A percentile compares a stretch with the other conserved stretches of the same genome.
These are phyloP conservation scores for Thymus mandschuricus DNA, from an alignment of 257 asterid species.

Conservation along the genomic window DNA sequence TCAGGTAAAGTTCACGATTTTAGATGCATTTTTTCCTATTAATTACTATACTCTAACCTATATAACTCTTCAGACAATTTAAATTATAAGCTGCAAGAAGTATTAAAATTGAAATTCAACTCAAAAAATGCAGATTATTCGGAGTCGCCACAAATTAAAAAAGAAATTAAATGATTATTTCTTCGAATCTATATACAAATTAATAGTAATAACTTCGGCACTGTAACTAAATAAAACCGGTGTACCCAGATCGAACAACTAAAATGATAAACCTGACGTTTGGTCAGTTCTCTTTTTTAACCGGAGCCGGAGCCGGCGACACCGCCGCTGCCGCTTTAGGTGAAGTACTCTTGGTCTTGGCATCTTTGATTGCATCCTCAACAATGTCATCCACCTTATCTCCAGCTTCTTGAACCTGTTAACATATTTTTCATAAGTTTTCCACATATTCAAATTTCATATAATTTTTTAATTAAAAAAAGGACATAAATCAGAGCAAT, in stretches of 20 bases:
- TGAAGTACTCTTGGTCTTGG: background rate
- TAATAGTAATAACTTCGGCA: background rate
- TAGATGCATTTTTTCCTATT: too few relatives aligned
- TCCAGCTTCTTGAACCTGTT: constrained; percentile 56
- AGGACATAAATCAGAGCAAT: too few relatives aligned
- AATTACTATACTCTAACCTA: too few relatives aligned
- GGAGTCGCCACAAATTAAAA: background rate
- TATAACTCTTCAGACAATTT: too few relatives aligned
- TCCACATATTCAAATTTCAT: background rate
- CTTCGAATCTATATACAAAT: constrained; percentile 22
- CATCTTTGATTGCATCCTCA: constrained; percentile 32
- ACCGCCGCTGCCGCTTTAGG: background rate
- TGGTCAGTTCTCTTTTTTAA: background rate
- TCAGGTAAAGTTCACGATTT: too few relatives aligned
- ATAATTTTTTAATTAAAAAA: background rate
- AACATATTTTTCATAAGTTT: background rate
- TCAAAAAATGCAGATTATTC: background rate
- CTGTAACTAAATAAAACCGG: background rate
- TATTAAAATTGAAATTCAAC: too few relatives aligned
- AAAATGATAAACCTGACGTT: constrained; percentile 1
- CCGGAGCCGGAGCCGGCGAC: background rate
- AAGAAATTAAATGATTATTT: background rate
- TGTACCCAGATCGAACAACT: too few relatives aligned
- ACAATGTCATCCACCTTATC: constrained; percentile 45
- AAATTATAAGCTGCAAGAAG: too few relatives aligned